These are phyloP conservation scores for Coniochaeta ligniaria DNA, from an alignment of 2,329 filamentous ascomycete species.

Conservation along the genomic window DNA sequence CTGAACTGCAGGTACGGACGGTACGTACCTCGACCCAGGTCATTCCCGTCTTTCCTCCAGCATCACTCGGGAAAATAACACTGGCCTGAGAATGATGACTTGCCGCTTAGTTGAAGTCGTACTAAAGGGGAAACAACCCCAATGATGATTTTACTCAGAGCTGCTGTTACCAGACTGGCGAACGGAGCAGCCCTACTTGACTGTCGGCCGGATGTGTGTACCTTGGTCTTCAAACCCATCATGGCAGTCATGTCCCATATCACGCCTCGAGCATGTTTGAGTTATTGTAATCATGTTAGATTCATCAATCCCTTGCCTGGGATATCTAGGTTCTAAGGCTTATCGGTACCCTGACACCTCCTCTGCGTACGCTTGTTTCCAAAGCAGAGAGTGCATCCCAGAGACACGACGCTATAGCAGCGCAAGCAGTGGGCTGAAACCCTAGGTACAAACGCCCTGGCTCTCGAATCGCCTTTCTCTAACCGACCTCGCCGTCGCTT, in stretches of 20 bases:
- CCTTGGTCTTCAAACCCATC: no score
- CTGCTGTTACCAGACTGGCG: no score
- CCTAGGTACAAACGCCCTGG: not conserved
- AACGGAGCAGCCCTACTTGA: no score
- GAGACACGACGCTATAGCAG: not conserved
- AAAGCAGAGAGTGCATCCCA: not conserved
- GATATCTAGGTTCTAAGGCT: not conserved
- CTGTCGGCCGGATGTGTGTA: no score
- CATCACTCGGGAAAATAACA: no score
- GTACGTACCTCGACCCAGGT: no score
- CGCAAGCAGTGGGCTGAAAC: not conserved
- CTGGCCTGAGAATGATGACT: no score
- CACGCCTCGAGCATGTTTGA: not conserved
- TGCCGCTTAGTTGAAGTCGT: no score
- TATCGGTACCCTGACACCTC: not conserved
- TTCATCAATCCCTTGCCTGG: not conserved
- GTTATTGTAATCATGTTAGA: not conserved
- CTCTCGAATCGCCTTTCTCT: not conserved
- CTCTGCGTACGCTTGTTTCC: not conserved
- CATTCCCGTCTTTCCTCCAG: no score
- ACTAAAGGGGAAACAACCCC: no score
- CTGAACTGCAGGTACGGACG: not conserved
- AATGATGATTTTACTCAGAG: no score
- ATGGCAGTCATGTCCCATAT: no score
- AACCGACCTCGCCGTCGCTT: not conserved